phyloP scores from a whole-genome alignment of 164 flowering plant species.

The Malania oleifera region DNA sequence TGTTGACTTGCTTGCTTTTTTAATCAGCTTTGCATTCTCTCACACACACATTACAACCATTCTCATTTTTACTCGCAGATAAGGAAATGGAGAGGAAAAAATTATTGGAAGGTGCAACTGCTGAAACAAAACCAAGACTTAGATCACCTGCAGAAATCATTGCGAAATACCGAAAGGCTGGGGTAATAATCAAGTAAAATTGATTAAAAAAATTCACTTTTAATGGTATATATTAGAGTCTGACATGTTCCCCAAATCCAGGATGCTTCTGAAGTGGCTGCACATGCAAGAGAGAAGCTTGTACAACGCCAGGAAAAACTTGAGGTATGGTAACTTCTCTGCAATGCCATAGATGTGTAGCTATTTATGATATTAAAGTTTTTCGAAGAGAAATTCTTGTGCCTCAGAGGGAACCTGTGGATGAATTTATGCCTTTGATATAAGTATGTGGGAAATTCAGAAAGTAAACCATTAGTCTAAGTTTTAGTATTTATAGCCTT shows the following conservation, averaged over 20 bases:
- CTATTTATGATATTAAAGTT: too few species aligned
- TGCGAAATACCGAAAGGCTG: background rate
- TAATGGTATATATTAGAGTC: background rate
- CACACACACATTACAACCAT: background rate
- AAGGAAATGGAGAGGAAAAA: background rate
- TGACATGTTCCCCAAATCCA: background rate
- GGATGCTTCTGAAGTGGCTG: slow-evolving; percentile 3
- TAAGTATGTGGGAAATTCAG: too few species aligned
- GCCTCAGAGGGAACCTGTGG: too few species aligned
- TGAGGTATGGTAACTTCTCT: background rate
- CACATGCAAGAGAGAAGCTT: slow-evolving; percentile 1
- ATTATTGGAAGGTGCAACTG: background rate
- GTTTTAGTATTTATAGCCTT: too few species aligned
- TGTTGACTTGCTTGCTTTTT: background rate
- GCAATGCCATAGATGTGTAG: background rate
- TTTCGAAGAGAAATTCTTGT: too few species aligned
- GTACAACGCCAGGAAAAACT: background rate
- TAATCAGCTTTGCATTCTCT: background rate
- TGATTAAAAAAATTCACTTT: background rate
- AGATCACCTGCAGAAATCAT: slow-evolving; percentile 2
- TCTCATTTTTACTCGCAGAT: background rate
- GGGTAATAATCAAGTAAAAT: background rate
- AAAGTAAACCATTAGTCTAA: too few species aligned
- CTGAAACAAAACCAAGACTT: background rate
- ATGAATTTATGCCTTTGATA: too few species aligned